Percentiles rank a stretch among this genome's conserved stretches.
These are phyloP conservation scores for Sporothrix pseudoabietina DNA, from an alignment of 2,329 filamentous ascomycete species.

Conservation along the genomic window DNA sequence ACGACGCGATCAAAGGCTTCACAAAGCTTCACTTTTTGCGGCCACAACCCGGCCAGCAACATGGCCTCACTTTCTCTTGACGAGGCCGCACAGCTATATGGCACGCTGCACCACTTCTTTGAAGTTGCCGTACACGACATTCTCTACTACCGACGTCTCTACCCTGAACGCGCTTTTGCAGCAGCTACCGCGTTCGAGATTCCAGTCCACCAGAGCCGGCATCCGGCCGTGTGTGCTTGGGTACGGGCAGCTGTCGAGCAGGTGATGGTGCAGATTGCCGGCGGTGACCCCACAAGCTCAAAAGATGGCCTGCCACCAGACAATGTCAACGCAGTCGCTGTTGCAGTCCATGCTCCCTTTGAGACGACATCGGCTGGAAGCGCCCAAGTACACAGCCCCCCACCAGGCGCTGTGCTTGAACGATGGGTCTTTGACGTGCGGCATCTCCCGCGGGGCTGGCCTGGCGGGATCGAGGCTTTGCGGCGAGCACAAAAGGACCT, in stretches of 20 bases:
- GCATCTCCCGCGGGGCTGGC: slow-evolving; percentile 52
- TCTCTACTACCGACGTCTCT: slow-evolving; percentile 78
- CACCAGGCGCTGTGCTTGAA: slow-evolving; percentile 53
- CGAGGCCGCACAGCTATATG: slow-evolving; percentile 59
- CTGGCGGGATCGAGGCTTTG: slow-evolving; percentile 42
- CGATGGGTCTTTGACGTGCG: slow-evolving; percentile 63
- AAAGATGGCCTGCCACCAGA: background rate
- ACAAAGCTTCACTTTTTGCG: background rate
- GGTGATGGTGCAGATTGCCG: slow-evolving; percentile 68
- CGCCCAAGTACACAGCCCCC: slow-evolving; percentile 29
- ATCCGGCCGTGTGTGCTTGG: slow-evolving; percentile 84
- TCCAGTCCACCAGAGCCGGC: slow-evolving; percentile 80
- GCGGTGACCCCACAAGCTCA: slow-evolving; percentile 32
- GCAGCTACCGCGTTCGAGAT: slow-evolving; percentile 80
- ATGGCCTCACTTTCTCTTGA: slow-evolving; percentile 27
- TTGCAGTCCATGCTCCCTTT: slow-evolving; percentile 33
- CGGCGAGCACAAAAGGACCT: slow-evolving; percentile 36
- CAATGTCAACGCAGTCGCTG: slow-evolving; percentile 31
- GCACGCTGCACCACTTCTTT: slow-evolving; percentile 76
- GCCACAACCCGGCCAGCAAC: background rate
- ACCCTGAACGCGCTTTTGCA: slow-evolving; percentile 76
- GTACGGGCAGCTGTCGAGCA: slow-evolving; percentile 78
- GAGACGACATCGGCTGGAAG: background rate
- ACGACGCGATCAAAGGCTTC: background rate
- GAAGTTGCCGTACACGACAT: slow-evolving; percentile 83